These are phyloP conservation scores for Suillus subluteus DNA, from an alignment of 768 basidiomycete species.

Conservation along the genomic window DNA sequence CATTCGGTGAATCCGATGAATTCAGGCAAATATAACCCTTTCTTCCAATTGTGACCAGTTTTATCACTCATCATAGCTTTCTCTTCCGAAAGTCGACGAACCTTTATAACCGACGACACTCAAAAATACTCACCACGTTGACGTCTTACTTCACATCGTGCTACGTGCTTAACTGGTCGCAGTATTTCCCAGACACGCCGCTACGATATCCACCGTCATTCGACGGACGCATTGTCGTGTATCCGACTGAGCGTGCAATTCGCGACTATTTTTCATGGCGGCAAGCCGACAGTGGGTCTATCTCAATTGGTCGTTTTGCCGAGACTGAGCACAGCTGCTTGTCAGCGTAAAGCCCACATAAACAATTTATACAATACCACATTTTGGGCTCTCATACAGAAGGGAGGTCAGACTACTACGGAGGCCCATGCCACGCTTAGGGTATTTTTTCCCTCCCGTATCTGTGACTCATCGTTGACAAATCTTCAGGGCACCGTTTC, in stretches of 20 bases:
- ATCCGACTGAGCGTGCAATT: constrained; percentile 72
- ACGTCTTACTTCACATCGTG: constrained; percentile 89
- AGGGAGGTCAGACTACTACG: constrained; percentile 75
- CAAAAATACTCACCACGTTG: constrained; percentile 85
- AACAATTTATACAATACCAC: constrained; percentile 97
- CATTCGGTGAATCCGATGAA: constrained; percentile 97
- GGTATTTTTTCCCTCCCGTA: constrained; percentile 41
- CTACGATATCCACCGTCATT: constrained; percentile 89
- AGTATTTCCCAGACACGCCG: constrained; percentile 72
- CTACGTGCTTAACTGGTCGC: constrained; percentile 86
- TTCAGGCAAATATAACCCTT: constrained; percentile 66
- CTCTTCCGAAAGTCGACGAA: constrained; percentile 74
- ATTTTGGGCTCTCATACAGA: constrained; percentile 92
- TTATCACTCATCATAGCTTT: constrained; percentile 58
- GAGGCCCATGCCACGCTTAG: constrained; percentile 83
- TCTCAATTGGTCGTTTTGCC: neutral
- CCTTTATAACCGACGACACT: constrained; percentile 82
- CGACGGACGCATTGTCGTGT: constrained; percentile 85
- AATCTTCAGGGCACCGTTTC: constrained; percentile 80
- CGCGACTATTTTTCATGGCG: constrained; percentile 96
- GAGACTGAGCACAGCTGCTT: constrained; percentile 21
- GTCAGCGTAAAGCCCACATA: constrained; percentile 74
- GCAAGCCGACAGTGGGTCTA: constrained; percentile 86
- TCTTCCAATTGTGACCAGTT: neutral
- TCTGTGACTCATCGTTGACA: constrained; percentile 14